Percentiles rank a stretch among this genome's conserved stretches.
These are phyloP conservation scores for Fomitopsis pulvina DNA, from an alignment of 768 basidiomycete genomes.

Conservation along the genomic window DNA sequence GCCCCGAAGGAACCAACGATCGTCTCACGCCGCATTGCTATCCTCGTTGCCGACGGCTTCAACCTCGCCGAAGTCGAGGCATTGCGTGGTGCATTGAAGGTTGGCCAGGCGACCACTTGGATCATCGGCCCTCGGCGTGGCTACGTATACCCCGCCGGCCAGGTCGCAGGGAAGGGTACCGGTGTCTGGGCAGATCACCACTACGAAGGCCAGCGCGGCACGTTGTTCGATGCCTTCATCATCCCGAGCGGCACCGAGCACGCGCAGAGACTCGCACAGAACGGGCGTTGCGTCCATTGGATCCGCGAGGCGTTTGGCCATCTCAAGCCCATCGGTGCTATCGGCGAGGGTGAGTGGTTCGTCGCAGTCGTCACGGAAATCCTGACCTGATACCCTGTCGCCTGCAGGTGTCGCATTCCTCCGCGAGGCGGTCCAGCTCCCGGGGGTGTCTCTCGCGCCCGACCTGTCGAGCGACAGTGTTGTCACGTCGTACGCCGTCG, in stretches of 20 bases:
- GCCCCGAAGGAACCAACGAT: slow-evolving; percentile 51
- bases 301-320: slow-evolving; percentile 83
- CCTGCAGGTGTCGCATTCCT: slow-evolving; percentile 42
- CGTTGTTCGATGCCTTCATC: slow-evolving; percentile 76
- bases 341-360: slow-evolving; percentile 49
- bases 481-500: slow-evolving; percentile 52
- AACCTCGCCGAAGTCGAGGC: slow-evolving; percentile 51
- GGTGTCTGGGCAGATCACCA: slow-evolving; percentile 57
- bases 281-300: slow-evolving; percentile 76
- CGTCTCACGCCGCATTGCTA: slow-evolving; percentile 63
- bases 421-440: slow-evolving; percentile 37
- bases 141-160: slow-evolving; percentile 33
- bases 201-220: slow-evolving; percentile 74
- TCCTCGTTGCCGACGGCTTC: slow-evolving; percentile 74
- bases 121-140: slow-evolving; percentile 65
- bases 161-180: slow-evolving; percentile 18
- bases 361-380: slow-evolving; percentile 3
- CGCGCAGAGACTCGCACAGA: slow-evolving; percentile 46
- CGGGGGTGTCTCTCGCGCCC: slow-evolving; percentile 37
- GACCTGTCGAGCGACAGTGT: slow-evolving; percentile 32
- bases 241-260: slow-evolving; percentile 67
- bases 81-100: slow-evolving; percentile 46
- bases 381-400: neutral
- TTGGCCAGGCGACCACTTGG: slow-evolving; percentile 50
- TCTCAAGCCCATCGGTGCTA: slow-evolving; percentile 74